Base-by-base conservation (phyloP, 164 flowering plant species). In the Vitis rupestris region DNA sequence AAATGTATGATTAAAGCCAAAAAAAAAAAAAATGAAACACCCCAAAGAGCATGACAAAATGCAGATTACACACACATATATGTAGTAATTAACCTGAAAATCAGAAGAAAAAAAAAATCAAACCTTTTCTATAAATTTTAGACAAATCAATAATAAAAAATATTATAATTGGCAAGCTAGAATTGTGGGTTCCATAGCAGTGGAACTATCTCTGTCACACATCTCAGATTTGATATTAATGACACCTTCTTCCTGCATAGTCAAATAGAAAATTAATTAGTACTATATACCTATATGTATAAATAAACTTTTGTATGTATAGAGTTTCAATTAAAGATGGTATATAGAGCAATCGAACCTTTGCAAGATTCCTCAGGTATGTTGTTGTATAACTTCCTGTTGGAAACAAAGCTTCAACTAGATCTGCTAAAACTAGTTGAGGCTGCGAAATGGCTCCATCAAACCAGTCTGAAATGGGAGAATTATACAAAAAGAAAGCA, bases 391-490 rank as follows among this genome's bases (percentile, higher is more conserved):
- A 91, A 69, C 87, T 88, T 73, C 91, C 93, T 1, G 95, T 84
- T 4, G 97, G 98, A 72, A 84, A 90, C 58, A 90, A 70, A 16
- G 82, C 97, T 81, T 95, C 94, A 31, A 89, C 61, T 12, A 95
- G 79, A 80, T 95, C 99, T 7, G 92, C 98, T 61, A 95, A 70
- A 29, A 89, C 96, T 71, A 93, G 70, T 54, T 95, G 98, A 30
- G 98, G 99, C 70, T 95, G 99, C 9, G 99, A 90, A 58, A 91
- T 76, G 8, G 92, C 99, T 64, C 93, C 90, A 68, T 95, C 86
- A 51, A 60, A 82, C 97, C 97, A 94, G 70, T 92, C 98, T 92
- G 74, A 69, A 56, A 16, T 9, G 59, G 8, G 7, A 60, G 55
- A 60, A 57, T 52, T 11, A 37, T 31, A 44, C 27, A 51, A 9